Evolutionary conservation across 2,329 filamentous ascomycete species (phyloP), one percentile per base, ranked within the genome.

Genomic region (Aspergillus brasiliensis): DNA sequence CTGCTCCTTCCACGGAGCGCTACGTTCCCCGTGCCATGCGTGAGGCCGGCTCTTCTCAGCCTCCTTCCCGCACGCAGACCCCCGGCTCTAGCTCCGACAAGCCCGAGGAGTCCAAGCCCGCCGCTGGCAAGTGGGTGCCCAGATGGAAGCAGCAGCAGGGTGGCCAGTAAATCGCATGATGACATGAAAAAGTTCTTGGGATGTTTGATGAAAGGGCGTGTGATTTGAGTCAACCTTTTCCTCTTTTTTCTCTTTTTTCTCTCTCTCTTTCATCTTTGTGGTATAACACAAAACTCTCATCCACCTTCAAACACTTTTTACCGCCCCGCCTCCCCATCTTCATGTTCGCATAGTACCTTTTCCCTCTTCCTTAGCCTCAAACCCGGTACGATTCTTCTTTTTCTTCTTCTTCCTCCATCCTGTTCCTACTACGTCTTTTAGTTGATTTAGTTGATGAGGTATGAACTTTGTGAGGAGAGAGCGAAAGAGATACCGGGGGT

Each of bases 121-220:
- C 56, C 51, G 52, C 60, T 37, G 65, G 67, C 56, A 75, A 72
- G 63, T 77, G 75, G 75, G 74, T 76, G 15, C 75, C 75, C 31
- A 67, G 68, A 51, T 77, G 71, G 72, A 76, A 72, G 68, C 74
- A 74, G 64, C 71, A 75, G 66, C 72, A 75, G 61, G 66, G 62
- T 60, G 65, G 62, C 62, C 73, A 73, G 62, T 66, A 67, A 62
- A 70, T 51, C 62, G 60, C 51, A 58, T 65, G 28, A 31, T 61
- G 19, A 52, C 47, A 38, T 34, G 21, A 58, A 53, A 59, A 59
- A 58, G 57, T 58, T 28, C 34, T 52, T 40, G 44, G 31, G 40
- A 51, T 49, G 40, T 37, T 31, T 65, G 28, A 42, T 23, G 40
- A 57, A 44, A 48, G 56, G 58, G 57, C 54, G 58, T 61, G 51